Evolutionary conservation across 1,139 yeast species (phyloP), one percentile per base, ranked within the genome.

Genomic region (Lodderomyces parapsilosis): DNA sequence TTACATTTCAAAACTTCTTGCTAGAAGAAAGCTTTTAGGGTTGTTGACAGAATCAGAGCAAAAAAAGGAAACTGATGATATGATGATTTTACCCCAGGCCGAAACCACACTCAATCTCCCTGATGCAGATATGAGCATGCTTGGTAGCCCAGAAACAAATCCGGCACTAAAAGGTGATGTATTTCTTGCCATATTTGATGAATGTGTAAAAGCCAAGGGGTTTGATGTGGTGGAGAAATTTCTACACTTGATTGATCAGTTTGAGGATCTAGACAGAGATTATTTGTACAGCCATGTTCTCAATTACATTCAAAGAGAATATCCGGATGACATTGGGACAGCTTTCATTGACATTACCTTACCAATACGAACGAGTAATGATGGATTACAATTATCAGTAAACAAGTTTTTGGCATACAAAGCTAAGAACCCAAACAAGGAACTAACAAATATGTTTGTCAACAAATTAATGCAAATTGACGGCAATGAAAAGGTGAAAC

Each of bases 111-210:
- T 83, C 62, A 80, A 78, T 44, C 71, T 90, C 51, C 97, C 97
- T 0, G 96, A 89, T 52, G 89, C 91, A 14, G 95, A 90, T 58
- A 77, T 89, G 74, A 83, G 82, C 52, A 83, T 88, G 78, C 71
- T 91, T 50, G 97, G 97, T 30, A 83, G 83, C 51, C 83, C 86
- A 11, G 93, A 86, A 42, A 81, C 89, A 20, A 91, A 90, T 57
- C 96, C 97, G 7, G 97, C 96, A 0, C 71, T 91, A 53, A 81
- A 82, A 55, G 97, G 98, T 45, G 96, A 90, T 58, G 81, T 91
- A 43, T 94, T 94, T 2, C 71, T 90, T 52, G 80, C 95, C 0
- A 79, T 90, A 18, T 90, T 80, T 57, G 96, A 90, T 60, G 75
- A 86, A 36, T 83, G 86, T 38, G 66, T 86, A 44, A 39, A 25